Conservation (phyloP, 331 rosid species). For the Rosa hybrid region DNA sequence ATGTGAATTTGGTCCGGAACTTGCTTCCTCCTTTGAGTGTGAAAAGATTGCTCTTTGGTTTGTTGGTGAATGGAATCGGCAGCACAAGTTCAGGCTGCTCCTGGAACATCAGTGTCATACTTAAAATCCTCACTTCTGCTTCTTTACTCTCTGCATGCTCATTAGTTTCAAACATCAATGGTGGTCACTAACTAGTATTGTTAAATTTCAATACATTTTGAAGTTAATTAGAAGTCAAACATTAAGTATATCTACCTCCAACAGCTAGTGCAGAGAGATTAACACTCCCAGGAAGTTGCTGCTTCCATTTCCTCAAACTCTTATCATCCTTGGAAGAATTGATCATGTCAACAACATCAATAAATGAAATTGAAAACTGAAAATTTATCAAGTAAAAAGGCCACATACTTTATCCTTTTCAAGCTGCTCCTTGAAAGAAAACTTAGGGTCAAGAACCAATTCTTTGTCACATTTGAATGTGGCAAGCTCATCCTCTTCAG, state of each 20-base stretch:
- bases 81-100: slow-evolving; percentile 53
- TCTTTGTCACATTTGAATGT: slow-evolving; percentile 46
- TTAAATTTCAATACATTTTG: background rate
- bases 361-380: background rate
- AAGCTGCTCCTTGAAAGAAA: slow-evolving; percentile 78
- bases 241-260: slow-evolving; percentile 44
- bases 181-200: background rate
- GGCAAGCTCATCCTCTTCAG: slow-evolving; percentile 47
- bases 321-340: slow-evolving; percentile 65
- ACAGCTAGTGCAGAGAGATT: slow-evolving; percentile 49
- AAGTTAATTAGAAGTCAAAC: background rate
- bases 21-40: slow-evolving; percentile 68
- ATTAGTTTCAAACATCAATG: slow-evolving; percentile 16
- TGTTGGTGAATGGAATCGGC: slow-evolving; percentile 53
- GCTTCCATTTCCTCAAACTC: slow-evolving; percentile 90
- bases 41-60: slow-evolving; percentile 61
- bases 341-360: background rate
- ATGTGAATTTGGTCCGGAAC: slow-evolving; percentile 55
- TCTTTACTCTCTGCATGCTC: slow-evolving; percentile 62
- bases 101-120: slow-evolving; percentile 50
- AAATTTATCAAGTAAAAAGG: background rate
- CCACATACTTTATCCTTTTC: slow-evolving; percentile 81
- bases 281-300: slow-evolving; percentile 75
- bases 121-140: slow-evolving; percentile 66
- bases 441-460: slow-evolving; percentile 67